These are phyloP conservation scores for Ophiostoma pallidulum DNA, from an alignment of 2,329 filamentous ascomycete genomes.

Conservation along the genomic window DNA sequence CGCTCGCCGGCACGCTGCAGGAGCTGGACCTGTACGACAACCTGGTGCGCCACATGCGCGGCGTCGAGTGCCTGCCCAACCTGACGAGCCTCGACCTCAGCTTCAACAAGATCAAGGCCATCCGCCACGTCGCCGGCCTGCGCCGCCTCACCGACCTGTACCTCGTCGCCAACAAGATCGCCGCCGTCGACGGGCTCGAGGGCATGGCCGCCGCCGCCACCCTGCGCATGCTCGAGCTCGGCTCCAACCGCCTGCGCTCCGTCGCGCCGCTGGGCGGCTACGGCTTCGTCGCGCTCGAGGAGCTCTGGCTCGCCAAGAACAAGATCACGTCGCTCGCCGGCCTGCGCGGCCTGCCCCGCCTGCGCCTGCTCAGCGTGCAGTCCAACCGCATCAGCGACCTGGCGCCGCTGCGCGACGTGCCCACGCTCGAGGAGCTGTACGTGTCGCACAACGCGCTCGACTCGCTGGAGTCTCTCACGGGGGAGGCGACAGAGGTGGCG, in stretches of 20 bases:
- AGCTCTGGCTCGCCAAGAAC: slow-evolving; percentile 48
- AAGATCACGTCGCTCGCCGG: slow-evolving; percentile 23
- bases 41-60: slow-evolving; percentile 75
- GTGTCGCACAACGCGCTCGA: slow-evolving; percentile 90
- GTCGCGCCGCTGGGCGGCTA: slow-evolving; percentile 59
- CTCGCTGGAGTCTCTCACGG: slow-evolving; percentile 64
- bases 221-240: slow-evolving; percentile 78
- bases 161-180: slow-evolving; percentile 92
- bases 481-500: slow-evolving; percentile 17
- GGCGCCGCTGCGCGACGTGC: slow-evolving; percentile 52
- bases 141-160: slow-evolving; percentile 73
- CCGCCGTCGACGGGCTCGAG: slow-evolving; percentile 74
- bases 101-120: slow-evolving; percentile 99
- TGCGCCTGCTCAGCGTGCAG: slow-evolving; percentile 87
- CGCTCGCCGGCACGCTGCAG: slow-evolving; percentile 55
- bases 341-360: slow-evolving; percentile 54
- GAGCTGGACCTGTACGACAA: slow-evolving; percentile 98
- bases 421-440: slow-evolving; percentile 63
- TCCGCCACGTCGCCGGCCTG: slow-evolving; percentile 77
- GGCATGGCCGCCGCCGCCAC: slow-evolving; percentile 46
- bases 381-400: slow-evolving; percentile 83
- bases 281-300: slow-evolving; percentile 86
- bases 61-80: slow-evolving; percentile 66
- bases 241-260: slow-evolving; percentile 81
- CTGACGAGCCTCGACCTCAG: slow-evolving; percentile 79